Evolutionary conservation across 768 basidiomycete genomes (phyloP).

Genomic region (Panellus pusillus): DNA sequence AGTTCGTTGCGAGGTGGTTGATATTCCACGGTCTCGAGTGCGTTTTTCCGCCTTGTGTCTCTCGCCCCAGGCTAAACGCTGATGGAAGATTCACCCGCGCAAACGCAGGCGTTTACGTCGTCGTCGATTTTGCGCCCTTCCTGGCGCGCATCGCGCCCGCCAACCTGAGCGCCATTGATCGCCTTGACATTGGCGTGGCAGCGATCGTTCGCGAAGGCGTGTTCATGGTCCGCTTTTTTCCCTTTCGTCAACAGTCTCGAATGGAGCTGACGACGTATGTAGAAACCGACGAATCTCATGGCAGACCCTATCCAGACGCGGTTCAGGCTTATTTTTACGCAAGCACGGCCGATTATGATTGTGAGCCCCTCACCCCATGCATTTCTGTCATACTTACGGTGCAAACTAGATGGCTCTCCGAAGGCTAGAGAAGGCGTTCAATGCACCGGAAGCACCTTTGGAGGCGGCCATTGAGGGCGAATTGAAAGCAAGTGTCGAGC

Average conservation of each 20-base stretch:
- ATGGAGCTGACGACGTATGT: background rate
- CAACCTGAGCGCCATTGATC: background rate
- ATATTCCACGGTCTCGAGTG: constrained; percentile 20
- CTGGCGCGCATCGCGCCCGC: constrained; percentile 7
- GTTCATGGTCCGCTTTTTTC: constrained; percentile 10
- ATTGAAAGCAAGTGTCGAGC: no score
- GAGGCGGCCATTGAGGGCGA: no score
- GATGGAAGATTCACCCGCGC: constrained; percentile 13
- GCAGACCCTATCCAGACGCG: constrained; percentile 17
- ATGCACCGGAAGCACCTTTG: constrained; percentile 8
- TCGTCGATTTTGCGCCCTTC: constrained; percentile 18
- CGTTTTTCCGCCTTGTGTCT: background rate
- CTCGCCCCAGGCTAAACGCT: background rate
- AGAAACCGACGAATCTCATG: constrained; percentile 22
- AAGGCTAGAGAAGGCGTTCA: constrained; percentile 16
- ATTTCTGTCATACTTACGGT: no score
- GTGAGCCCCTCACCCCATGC: background rate
- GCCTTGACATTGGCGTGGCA: constrained; percentile 12
- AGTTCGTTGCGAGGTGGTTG: constrained; percentile 26
- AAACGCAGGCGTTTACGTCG: constrained; percentile 14
- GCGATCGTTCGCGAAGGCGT: constrained; percentile 12
- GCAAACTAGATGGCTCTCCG: constrained; percentile 10
- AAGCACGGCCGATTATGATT: constrained; percentile 6
- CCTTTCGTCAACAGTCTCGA: background rate
- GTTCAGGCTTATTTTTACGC: constrained; percentile 17